A percentile compares a stretch with the other conserved stretches of the same genome.
Evolutionary conservation across 371 early-diverging fungal genomes (phyloP).

Genomic region (Saksenaea vasiformis): DNA sequence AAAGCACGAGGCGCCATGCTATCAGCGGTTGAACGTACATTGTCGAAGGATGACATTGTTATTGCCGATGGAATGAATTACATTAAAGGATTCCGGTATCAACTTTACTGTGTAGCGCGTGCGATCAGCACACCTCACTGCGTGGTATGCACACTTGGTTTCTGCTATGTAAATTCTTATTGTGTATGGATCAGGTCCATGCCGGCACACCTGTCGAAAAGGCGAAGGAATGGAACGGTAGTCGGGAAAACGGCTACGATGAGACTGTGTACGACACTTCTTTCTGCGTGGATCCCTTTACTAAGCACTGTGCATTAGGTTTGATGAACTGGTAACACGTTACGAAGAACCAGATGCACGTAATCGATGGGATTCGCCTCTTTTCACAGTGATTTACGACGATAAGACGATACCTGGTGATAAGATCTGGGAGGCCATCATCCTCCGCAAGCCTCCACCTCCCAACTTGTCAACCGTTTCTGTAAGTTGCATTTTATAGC

Average conservation of each 20-base stretch:
- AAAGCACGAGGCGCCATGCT: slow-evolving; percentile 86
- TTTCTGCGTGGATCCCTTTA: background rate
- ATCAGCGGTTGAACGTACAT: slow-evolving; percentile 86
- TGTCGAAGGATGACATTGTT: slow-evolving; percentile 82
- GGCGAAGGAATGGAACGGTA: slow-evolving; percentile 71
- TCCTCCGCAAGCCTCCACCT: slow-evolving; percentile 76
- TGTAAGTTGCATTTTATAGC: slow-evolving; percentile 33
- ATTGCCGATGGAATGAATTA: slow-evolving; percentile 95
- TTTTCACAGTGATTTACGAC: slow-evolving; percentile 83
- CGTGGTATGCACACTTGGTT: slow-evolving; percentile 52
- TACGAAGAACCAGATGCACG: slow-evolving; percentile 94
- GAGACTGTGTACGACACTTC: slow-evolving; percentile 35
- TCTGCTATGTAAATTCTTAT: background rate
- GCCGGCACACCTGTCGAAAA: slow-evolving; percentile 67
- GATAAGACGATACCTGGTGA: slow-evolving; percentile 64
- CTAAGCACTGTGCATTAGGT: slow-evolving; percentile 30
- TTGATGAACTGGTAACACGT: slow-evolving; percentile 84
- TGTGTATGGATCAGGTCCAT: slow-evolving; percentile 52
- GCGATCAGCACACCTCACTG: slow-evolving; percentile 90
- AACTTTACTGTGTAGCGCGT: slow-evolving; percentile 90
- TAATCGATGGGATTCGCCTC: slow-evolving; percentile 94
- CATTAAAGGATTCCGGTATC: slow-evolving; percentile 98
- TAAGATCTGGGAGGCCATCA: slow-evolving; percentile 77
- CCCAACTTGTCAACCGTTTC: slow-evolving; percentile 83
- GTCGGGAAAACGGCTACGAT: slow-evolving; percentile 51